Evolutionary conservation across 2,329 filamentous ascomycete species (phyloP), one percentile per base, ranked within the genome.

Genomic region (Neofusicoccum sp.): DNA sequence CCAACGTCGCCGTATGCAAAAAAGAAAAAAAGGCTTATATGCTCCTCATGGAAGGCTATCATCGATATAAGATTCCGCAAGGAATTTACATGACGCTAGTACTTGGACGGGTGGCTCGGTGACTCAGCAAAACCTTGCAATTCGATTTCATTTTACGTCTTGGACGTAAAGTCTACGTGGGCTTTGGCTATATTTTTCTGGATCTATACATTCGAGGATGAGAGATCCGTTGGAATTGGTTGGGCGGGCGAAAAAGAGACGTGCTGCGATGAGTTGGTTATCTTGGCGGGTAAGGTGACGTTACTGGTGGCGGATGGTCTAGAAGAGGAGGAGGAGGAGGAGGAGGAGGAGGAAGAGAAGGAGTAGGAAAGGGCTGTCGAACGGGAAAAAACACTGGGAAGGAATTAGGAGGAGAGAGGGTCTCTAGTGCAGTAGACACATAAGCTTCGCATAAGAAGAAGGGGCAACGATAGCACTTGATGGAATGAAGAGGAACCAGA

Each of bases 201-300:
- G 20, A 20, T 20, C 20, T 20, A 20, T 20, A 20, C 20, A 20
- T 20, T 20, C 20, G 20, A 20, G 20, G 20, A 20, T 20, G 20
- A 20, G 20, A 2, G 20, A 20, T 20, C 20, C 20, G 8, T 30
- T 16, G 9, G 48, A 58, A 33, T 47, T 53, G 70, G n/a, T 41
- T 73, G 20, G 11, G 26, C 12, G 60, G 61, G 8, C 71, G 69
- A 4, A 28, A 36, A 38, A 44, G 58, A 8, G 49, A 51, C 30
- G 48, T 31, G 48, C 3, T 0, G 16, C 16, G 4, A 12, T 31
- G 28, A 16, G 34, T 63, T 77, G 8, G 66, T 75, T 61, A 67
- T 77, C 6, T 54, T 76, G 45, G 69, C 77, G 64, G 77, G 76
- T 49, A 77, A 77, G 51, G 75, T 75, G 1, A 74, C 75, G 3